Evolutionary conservation across 116 monocot species (phyloP).

Genomic region (Iris pallida): DNA sequence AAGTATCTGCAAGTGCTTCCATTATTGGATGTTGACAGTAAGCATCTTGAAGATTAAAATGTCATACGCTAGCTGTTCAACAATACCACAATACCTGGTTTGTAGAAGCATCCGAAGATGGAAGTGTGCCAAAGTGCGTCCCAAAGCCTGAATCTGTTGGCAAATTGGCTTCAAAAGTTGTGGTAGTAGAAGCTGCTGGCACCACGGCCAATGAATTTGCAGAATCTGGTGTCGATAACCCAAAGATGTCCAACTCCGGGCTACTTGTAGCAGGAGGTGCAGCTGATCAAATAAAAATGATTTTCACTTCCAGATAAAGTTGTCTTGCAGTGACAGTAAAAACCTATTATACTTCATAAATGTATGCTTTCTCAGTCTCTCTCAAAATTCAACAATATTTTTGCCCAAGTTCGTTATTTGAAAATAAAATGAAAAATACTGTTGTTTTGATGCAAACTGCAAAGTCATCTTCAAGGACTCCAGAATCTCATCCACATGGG

Average conservation of each 20-base stretch:
- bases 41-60: constrained; percentile 1
- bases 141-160: constrained; percentile 26
- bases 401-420: background rate
- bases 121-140: constrained; percentile 14
- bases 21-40: background rate
- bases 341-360: background rate
- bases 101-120: constrained; percentile 13
- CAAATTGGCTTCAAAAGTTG: constrained; percentile 8
- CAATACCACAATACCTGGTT: constrained; percentile 41
- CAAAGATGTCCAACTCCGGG: constrained; percentile 44
- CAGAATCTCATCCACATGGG: background rate
- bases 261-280: constrained; percentile 14
- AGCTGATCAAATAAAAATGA: constrained; percentile 18
- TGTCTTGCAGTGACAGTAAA: background rate
- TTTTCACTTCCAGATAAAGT: background rate
- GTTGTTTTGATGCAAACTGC: background rate
- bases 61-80: background rate
- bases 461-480: background rate
- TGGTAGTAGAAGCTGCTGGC: constrained; percentile 6
- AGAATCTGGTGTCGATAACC: constrained; percentile 30
- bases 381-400: background rate
- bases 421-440: background rate
- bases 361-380: background rate
- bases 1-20: too few species aligned
- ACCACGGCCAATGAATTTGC: constrained; percentile 24